Evolutionary conservation across 768 basidiomycete genomes (phyloP), one percentile per base, ranked within the genome.

Genomic region (Peribolospora kevripleyi): DNA sequence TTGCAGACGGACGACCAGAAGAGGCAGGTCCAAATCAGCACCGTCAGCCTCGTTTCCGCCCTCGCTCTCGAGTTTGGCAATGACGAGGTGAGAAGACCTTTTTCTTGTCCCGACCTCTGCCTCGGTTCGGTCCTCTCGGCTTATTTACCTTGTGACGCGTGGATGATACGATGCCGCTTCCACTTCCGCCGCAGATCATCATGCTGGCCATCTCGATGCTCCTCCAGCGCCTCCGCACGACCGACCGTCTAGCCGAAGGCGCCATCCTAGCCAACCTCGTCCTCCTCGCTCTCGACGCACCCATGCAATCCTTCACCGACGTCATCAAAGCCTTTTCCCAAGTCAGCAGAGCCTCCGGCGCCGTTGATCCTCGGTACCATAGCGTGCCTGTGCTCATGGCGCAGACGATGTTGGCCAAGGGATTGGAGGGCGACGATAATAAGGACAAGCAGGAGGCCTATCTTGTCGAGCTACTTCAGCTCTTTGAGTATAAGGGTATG

Each of bases 241-340:
- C 58, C 8, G 58, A 62, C 51, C 80, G 84, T 0, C 77, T 79
- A 0, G 82, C 86, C 11, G 87, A 95, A 66, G 84, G 87, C 37
- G 82, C 84, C 1, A 90, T 93, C 57, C 81, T 86, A 2, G 82
- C 82, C 64, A 90, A 87, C 63, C 73, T 97, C 9, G 87, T 90
- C 6, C 85, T 90, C 57, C 72, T 97, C 13, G 88, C 86, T 1
- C 70, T 90, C 46, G 74, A 75, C 50, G 82, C 85, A 0, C 80
- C 83, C 1, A 75, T 79, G 57, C 74, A 73, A 54, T 75, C 84
- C 3, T 86, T 95, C 62, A 67, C 75, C 36, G 90, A 97, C 57
- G 81, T 91, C 56, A 79, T 87, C 52, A 74, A 78, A 48, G 77
- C 80, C 0, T 87, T 93, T 65, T 87, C 87, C 5, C 69, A 74